Conservation (phyloP, 2,329 filamentous ascomycete species). For the Akanthomyces lecanii region DNA sequence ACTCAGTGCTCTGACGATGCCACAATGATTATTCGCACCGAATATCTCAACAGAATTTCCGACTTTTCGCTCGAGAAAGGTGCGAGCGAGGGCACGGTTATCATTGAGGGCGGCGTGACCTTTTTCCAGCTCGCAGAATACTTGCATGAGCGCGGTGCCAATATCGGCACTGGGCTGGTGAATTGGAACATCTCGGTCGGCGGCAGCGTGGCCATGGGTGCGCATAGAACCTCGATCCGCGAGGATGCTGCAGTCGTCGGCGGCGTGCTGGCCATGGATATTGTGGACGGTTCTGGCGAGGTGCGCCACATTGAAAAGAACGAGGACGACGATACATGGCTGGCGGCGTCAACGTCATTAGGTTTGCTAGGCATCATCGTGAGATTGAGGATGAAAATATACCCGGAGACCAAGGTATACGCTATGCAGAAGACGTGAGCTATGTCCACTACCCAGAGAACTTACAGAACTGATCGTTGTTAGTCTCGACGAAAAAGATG, state of each 20-base stretch:
- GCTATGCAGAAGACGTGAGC: slow-evolving; percentile 47
- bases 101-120: slow-evolving; percentile 48
- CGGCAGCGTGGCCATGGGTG: slow-evolving; percentile 49
- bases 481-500: slow-evolving; percentile 43
- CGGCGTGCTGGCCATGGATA: slow-evolving; percentile 44
- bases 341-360: slow-evolving; percentile 47
- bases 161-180: slow-evolving; percentile 46
- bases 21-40: slow-evolving; percentile 46
- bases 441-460: no score
- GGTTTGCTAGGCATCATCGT: slow-evolving; percentile 46
- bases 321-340: slow-evolving; percentile 44
- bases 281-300: slow-evolving; percentile 44
- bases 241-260: slow-evolving; percentile 48
- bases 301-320: slow-evolving; percentile 39
- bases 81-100: slow-evolving; percentile 34
- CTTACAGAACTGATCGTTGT: slow-evolving; percentile 10
- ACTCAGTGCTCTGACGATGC: slow-evolving; percentile 48
- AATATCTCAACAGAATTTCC: slow-evolving; percentile 40
- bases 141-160: slow-evolving; percentile 42
- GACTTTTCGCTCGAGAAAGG: slow-evolving; percentile 39
- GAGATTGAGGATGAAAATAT: slow-evolving; percentile 45
- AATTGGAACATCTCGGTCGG: slow-evolving; percentile 53
- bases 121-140: slow-evolving; percentile 49
- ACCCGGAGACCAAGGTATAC: slow-evolving; percentile 48
- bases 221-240: slow-evolving; percentile 44